Evolutionary conservation across 2,329 filamentous ascomycete genomes (phyloP).

Genomic region (Aplosporella prunicola): DNA sequence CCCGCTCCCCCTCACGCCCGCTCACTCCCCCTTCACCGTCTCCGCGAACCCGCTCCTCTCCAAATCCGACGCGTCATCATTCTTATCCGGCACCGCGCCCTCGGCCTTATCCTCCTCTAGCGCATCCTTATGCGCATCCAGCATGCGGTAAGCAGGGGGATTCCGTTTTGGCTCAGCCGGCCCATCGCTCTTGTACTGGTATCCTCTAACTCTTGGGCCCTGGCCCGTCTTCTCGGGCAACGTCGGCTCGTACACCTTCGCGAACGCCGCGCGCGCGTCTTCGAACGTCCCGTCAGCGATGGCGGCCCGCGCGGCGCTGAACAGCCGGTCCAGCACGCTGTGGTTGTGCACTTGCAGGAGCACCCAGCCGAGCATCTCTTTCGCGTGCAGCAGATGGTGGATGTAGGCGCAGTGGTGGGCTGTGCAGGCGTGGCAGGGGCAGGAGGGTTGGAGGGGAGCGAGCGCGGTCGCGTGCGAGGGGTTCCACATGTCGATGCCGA

Average conservation of each 20-base stretch:
- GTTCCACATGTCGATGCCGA: constrained; percentile 75
- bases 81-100: not conserved
- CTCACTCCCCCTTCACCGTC: too few species aligned
- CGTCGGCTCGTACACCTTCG: constrained; percentile 55
- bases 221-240: constrained; percentile 67
- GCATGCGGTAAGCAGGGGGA: constrained; percentile 10
- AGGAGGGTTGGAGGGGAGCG: constrained; percentile 52
- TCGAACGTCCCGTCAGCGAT: constrained; percentile 50
- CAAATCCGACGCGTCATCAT: constrained; percentile 12
- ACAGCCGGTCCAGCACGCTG: constrained; percentile 61
- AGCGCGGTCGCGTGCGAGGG: constrained; percentile 50
- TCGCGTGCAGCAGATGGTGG: constrained; percentile 76
- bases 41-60: constrained; percentile 12
- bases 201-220: constrained; percentile 44
- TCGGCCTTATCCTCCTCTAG: constrained; percentile 2
- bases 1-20: too few species aligned
- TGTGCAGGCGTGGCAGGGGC: constrained; percentile 73
- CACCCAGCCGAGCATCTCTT: constrained; percentile 95
- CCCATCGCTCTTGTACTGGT: constrained; percentile 11
- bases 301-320: constrained; percentile 56
- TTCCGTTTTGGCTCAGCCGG: constrained; percentile 12
- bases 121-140: constrained; percentile 8
- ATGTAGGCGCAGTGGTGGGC: constrained; percentile 80
- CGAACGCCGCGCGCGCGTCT: constrained; percentile 50
- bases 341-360: constrained; percentile 91